These are phyloP conservation scores for Psilocybe cubensis DNA, from an alignment of 768 basidiomycete genomes.

Conservation along the genomic window DNA sequence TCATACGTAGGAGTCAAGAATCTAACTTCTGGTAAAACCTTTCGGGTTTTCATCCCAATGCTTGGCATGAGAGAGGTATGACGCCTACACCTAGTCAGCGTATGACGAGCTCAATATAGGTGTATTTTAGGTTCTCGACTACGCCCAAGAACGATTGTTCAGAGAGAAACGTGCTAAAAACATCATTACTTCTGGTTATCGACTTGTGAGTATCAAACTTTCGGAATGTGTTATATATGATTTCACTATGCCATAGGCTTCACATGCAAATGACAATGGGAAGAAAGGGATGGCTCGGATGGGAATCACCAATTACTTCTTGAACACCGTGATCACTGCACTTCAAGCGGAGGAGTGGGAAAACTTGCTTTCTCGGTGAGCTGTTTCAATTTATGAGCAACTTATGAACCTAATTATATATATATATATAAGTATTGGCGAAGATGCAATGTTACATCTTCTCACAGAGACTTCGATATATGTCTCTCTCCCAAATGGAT, in stretches of 20 bases:
- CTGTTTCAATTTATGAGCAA: background rate
- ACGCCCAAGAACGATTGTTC: conserved; percentile 61
- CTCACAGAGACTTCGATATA: conserved; percentile 79
- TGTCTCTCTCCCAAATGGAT: conserved; percentile 78
- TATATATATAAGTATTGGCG: conserved; percentile 64
- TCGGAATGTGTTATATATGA: too few relatives aligned
- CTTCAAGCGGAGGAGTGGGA: conserved; percentile 73
- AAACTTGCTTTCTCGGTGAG: conserved; percentile 60
- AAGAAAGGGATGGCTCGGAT: conserved; percentile 41
- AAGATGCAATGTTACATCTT: conserved; percentile 76
- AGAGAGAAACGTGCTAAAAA: conserved; percentile 47
- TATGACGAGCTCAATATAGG: background rate
- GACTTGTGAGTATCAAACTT: conserved; percentile 43
- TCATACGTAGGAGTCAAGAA: conserved; percentile 48
- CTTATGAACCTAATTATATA: background rate
- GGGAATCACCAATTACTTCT: conserved; percentile 59
- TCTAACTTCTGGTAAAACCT: conserved; percentile 8
- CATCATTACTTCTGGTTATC: conserved; percentile 70
- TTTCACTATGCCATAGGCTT: conserved; percentile 23
- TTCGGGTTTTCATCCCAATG: conserved; percentile 41
- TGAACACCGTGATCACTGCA: conserved; percentile 77
- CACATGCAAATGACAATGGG: conserved; percentile 37
- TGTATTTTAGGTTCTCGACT: conserved; percentile 56
- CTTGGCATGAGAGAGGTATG: conserved; percentile 60
- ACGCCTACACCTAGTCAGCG: background rate